phyloP scores from a whole-genome alignment of 2,329 filamentous ascomycete genomes.

The Hypoxylon rubiginosum region DNA sequence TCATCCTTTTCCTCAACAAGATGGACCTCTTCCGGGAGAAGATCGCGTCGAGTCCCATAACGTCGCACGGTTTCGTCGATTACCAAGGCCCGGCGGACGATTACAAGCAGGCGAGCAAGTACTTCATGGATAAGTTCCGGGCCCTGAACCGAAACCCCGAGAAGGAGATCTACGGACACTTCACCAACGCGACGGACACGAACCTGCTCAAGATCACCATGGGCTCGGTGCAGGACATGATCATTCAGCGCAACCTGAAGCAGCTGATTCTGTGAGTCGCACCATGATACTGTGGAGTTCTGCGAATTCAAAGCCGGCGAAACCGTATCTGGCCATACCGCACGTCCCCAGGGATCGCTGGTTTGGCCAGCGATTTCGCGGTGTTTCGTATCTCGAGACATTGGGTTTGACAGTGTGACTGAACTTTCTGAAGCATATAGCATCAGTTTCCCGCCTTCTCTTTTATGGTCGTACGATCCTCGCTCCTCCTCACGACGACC shows the following conservation, averaged over 20 bases:
- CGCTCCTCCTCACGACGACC: conserved; percentile 38
- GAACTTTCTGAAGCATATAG: conserved; percentile 53
- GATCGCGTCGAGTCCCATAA: conserved; percentile 77
- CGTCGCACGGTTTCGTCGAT: conserved; percentile 81
- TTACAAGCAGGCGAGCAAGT: conserved; percentile 81
- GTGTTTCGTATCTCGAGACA: conserved; percentile 29
- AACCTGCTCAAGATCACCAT: conserved; percentile 88
- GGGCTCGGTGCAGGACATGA: conserved; percentile 88
- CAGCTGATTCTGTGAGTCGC: conserved; percentile 76
- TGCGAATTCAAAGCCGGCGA: conserved; percentile 38
- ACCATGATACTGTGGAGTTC: conserved; percentile 41
- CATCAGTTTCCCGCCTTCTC: conserved; percentile 43
- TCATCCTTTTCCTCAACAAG: conserved; percentile 90
- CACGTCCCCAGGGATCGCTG: conserved; percentile 32
- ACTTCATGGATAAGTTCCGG: conserved; percentile 85
- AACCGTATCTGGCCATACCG: conserved; percentile 43
- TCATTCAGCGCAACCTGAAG: conserved; percentile 86
- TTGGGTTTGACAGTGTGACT: conserved; percentile 46
- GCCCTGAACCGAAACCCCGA: conserved; percentile 78
- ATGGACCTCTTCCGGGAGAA: conserved; percentile 88
- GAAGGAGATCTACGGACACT: conserved; percentile 74
- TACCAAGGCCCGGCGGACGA: conserved; percentile 80
- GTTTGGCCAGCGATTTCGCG: conserved; percentile 43
- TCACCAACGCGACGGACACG: conserved; percentile 74
- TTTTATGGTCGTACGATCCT: conserved; percentile 24